Evolutionary conservation across 495 filamentous ascomycete species (phyloP), one percentile per base, ranked within the genome.

Genomic region (Aspergillus ellipticus): DNA sequence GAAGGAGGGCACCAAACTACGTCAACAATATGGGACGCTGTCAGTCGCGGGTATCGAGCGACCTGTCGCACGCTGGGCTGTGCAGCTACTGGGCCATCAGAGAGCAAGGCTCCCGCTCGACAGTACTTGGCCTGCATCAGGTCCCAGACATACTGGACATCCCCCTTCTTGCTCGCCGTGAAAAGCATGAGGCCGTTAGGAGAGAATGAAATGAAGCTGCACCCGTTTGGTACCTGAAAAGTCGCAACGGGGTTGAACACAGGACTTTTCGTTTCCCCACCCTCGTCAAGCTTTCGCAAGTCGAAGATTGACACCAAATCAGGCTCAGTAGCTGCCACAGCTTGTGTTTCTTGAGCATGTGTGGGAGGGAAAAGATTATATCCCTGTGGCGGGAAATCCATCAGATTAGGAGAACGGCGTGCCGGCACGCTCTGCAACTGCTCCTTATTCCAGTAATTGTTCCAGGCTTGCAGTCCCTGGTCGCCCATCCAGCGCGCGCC

Each of bases 141-240:
- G 72, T 96, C 90, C 94, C 94, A 98, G 2, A 97, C 84, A 55
- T 88, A 89, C 68, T 95, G 86, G 4, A 94, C 83, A 64, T 98
- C 94, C 9, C 94, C 94, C 60, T 96, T 97, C 61, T 82, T 88
- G 67, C 88, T 97, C 16, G 89, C 92, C 1, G 89, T 97, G 57
- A 98, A 83, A 9, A 98, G 75, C 66, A 84, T 83, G 2, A 96
- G 71, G 2, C 93, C 93, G 43, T 82, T 88, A 0, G 94, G 92
- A 42, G 92, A 85, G 51, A 98, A 89, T 0, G 92, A 95, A 19
- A 98, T 69, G 64, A 89, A 92, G 67, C 94, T 97, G 69, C 92
- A 96, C 20, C 94, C 94, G 48, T 88, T 82, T 7, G 88, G 87
- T 5, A 89, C 78, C 19, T 84, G 82, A 60, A 97, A 96, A 0